phyloP scores from a whole-genome alignment of 2,329 filamentous ascomycete genomes.

The Ceratocystis smalleyi region DNA sequence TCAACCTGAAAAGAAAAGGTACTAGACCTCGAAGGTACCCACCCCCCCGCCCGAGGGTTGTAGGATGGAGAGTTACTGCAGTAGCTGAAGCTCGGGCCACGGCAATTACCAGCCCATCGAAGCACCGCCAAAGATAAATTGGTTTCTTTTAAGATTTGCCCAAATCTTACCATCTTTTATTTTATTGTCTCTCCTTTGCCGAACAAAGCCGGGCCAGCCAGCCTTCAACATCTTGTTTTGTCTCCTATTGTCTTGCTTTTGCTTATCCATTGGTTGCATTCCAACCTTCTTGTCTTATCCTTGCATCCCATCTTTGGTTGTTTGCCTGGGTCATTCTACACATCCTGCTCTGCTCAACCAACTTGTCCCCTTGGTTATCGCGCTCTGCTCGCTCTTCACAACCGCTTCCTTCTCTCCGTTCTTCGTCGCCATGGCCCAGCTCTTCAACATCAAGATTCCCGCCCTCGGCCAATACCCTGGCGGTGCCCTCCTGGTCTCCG shows the following conservation, averaged over 20 bases:
- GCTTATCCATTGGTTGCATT: too few species aligned
- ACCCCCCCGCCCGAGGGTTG: too few species aligned
- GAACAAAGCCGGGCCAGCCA: not conserved
- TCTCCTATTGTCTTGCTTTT: too few species aligned
- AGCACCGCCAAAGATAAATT: not conserved
- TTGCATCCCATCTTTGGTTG: too few species aligned
- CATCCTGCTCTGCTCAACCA: not conserved
- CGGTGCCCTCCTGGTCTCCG: slow-evolving; percentile 47
- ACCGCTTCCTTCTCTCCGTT: not conserved
- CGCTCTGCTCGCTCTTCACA: not conserved
- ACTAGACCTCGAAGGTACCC: too few species aligned
- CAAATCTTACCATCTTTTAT: not conserved
- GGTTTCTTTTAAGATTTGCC: not conserved
- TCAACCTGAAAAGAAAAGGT: too few species aligned
- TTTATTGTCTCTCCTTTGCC: not conserved
- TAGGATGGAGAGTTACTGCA: too few species aligned
- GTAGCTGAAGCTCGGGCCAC: slow-evolving; percentile 2
- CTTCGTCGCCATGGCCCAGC: slow-evolving; percentile 18
- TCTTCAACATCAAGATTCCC: slow-evolving; percentile 46
- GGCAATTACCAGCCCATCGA: not conserved
- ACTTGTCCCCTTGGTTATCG: not conserved
- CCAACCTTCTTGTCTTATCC: too few species aligned
- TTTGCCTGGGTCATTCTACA: not conserved
- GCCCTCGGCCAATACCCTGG: slow-evolving; percentile 31
- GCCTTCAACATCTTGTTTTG: not conserved